Evolutionary conservation across 257 asterid species (phyloP).

Genomic region (Solanum tarapatanum): DNA sequence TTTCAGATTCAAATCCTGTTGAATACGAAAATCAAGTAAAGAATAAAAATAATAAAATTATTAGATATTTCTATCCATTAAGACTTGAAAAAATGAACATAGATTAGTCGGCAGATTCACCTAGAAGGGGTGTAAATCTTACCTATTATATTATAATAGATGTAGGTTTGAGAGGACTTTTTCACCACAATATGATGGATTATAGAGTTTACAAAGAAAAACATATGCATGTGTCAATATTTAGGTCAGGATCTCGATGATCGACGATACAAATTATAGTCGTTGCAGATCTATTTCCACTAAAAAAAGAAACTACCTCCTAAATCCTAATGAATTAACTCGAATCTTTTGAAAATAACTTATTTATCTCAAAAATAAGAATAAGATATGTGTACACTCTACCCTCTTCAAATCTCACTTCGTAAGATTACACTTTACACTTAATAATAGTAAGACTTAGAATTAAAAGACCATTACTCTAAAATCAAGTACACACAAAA

Average conservation of each 20-base stretch:
- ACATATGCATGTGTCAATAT: neutral
- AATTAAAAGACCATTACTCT: neutral
- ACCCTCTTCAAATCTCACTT: fast-evolving
- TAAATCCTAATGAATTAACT: too few species aligned
- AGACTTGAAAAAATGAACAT: neutral
- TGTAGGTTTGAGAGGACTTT: too few species aligned
- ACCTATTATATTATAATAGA: neutral
- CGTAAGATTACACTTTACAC: neutral
- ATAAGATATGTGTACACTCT: fast-evolving
- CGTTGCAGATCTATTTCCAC: too few species aligned
- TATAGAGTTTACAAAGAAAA: neutral
- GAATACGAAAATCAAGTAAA: fast-evolving
- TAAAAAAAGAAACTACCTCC: too few species aligned
- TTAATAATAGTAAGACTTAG: neutral
- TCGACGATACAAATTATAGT: neutral
- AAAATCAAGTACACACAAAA: neutral
- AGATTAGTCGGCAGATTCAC: neutral
- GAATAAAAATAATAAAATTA: too few species aligned
- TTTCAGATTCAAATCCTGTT: fast-evolving
- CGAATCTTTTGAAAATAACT: fast-evolving
- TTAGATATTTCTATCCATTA: neutral
- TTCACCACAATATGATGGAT: neutral
- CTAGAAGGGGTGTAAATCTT: neutral
- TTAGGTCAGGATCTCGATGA: fast-evolving
- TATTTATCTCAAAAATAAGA: fast-evolving